Evolutionary conservation across 1,284 basidiomycete species (phyloP), one percentile per base, ranked within the genome.

Genomic region (Ustilago xerochloae): DNA sequence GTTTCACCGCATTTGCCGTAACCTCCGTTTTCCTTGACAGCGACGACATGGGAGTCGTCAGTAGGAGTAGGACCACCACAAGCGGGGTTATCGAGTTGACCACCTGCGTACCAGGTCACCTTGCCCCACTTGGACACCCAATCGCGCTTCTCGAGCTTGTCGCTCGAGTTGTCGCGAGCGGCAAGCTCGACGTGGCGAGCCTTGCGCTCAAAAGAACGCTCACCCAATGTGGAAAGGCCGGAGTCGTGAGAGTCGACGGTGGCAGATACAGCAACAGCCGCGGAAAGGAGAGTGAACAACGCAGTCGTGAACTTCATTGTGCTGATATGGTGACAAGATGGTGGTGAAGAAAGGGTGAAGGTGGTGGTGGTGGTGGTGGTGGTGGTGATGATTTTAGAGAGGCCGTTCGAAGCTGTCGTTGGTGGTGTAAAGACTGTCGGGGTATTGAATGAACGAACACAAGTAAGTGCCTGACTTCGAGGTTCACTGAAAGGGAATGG

Each of bases 1-100:
- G 62, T 65, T 43, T 83, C 81, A 43, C 79, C 79, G 57, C 81
- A 83, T 18, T 68, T 63, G 39, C 64, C 76, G 49, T 78, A 80
- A 12, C 78, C 78, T 1, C 63, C 72, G 51, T 75, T 57, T 55
- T 75, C 22, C 32, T 74, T 69, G 16, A 82, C 81, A 20, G 81
- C 81, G 8, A 71, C 81, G 8, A 82, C 52, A 20, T 66, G 36
- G n/a, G 73, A 73, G 24, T 66, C 29, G 60, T 81, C 79, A 16
- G 30, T 57, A 5, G 81, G 81, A 7, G 68, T 66, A 2, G 62
- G n/a, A 9, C 81, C 81, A 30, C 81, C 81, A 60, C 81, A 83
- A 16, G 81, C 79, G 1, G 81, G 81, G 55, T 74, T 60, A 32
- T 63, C 26, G 15, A 83, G 71, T 63, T 82, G 81, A 18, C 28